Base-by-base conservation (phyloP, 345 rosid species). In the Salix udensis region DNA sequence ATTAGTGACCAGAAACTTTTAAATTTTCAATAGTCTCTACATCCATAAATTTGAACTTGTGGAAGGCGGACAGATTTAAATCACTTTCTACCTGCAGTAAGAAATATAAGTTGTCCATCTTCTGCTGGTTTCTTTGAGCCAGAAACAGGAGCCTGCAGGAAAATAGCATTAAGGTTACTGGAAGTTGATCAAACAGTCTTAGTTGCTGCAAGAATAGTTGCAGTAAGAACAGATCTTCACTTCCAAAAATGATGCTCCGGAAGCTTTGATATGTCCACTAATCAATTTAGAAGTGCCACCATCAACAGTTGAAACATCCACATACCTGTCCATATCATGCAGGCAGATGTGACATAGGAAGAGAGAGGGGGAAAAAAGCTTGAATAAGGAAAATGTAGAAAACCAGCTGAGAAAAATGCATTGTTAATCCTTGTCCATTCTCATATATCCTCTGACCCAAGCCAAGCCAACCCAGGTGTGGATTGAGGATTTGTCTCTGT, bases 71-170 rank as follows among this genome's bases (percentile, higher is more conserved):
- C 50, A 14, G 14, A 46, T 46, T 46, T 46, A 46, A 31, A 23
- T 31, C 42, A 61, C n/a, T 37, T 60, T 75, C 79, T 70, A 91
- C 97, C 98, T 48, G 94, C 98, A 28, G 98, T 88, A 74, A 94
- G 97, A 80, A 94, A 92, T 85, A 92, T 91, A 65, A 94, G 76
- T 71, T 91, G 91, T 48, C 97, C 97, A 74, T 94, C 97, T 86
- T 92, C 94, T 19, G 97, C 97, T 11, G 97, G 97, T 85, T 92
- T 94, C 84, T 92, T 91, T 68, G 97, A 92, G 78, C 97, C 97
- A 14, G 98, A 92, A 79, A 94, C 98, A 79, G 98, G 97, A 83
- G 98, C 97, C 97, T 94, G 60, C 36, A 75, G 64, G 78, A 74
- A 65, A 74, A 65, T 23, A 40, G 19, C 19, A 13, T 39, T 23